phyloP scores from a whole-genome alignment of 169 alveolate species.

The Plasmodium billcollinsi region DNA sequence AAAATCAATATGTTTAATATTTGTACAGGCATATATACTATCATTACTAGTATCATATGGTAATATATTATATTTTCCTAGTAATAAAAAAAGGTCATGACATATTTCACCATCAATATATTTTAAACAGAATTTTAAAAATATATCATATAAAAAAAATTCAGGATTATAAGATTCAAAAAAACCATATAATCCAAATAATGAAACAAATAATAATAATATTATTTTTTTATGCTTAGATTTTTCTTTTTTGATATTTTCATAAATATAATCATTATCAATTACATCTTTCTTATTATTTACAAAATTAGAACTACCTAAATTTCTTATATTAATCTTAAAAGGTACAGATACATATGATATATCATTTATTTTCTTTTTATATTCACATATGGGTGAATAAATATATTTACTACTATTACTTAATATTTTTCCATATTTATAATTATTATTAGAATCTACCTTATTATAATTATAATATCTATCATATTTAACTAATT shows the following conservation, averaged over 20 bases:
- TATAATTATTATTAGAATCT: too few relatives aligned
- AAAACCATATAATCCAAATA: constrained; percentile 39
- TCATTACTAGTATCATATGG: constrained; percentile 83
- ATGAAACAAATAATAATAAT: constrained; percentile 19
- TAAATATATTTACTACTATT: too few relatives aligned
- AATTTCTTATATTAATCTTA: background rate
- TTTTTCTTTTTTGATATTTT: constrained; percentile 36
- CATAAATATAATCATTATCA: constrained; percentile 10
- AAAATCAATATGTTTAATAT: constrained; percentile 30
- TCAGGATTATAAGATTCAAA: constrained; percentile 75
- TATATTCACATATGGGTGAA: too few relatives aligned
- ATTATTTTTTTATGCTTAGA: constrained; percentile 35
- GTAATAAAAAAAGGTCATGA: constrained; percentile 79
- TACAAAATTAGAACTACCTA: background rate
- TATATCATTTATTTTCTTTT: too few relatives aligned
- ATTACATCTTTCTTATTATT: background rate
- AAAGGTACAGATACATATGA: background rate
- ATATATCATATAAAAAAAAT: constrained; percentile 77
- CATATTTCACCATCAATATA: constrained; percentile 83
- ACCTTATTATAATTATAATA: too few relatives aligned
- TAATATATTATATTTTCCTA: constrained; percentile 79
- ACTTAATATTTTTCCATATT: too few relatives aligned
- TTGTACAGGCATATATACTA: constrained; percentile 38
- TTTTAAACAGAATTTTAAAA: constrained; percentile 76
- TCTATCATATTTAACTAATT: too few relatives aligned